Percentiles rank a stretch among this genome's conserved stretches.
phyloP scores from a whole-genome alignment of 176 grass and related monocot genomes.

The Eleusine coracana region DNA sequence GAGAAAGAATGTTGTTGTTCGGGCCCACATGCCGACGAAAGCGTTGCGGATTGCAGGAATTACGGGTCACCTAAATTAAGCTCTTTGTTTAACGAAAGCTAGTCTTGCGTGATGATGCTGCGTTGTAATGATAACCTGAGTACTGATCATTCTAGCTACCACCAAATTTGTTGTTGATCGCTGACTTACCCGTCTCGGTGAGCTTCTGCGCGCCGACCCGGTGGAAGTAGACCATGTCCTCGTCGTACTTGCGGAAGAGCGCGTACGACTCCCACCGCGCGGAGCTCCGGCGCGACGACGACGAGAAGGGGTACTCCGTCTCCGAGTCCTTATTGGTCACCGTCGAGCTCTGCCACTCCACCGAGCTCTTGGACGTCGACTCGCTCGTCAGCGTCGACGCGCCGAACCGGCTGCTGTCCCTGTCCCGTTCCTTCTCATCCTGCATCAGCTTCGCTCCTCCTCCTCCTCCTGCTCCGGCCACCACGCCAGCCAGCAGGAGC shows the following conservation, averaged over 20 bases:
- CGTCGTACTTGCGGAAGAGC: conserved; percentile 87
- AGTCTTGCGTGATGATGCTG: conserved; percentile 33
- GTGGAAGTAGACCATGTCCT: conserved; percentile 95
- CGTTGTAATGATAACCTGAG: conserved; percentile 29
- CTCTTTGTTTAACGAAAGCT: conserved; percentile 21
- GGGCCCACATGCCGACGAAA: conserved; percentile 49
- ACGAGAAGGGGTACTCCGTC: conserved; percentile 86
- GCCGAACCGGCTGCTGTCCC: conserved; percentile 48
- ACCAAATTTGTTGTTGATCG: not conserved
- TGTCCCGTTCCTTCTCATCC: not conserved
- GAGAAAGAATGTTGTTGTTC: not conserved
- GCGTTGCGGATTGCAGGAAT: conserved; percentile 28
- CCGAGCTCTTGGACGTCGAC: conserved; percentile 96
- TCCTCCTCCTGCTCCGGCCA: conserved; percentile 8
- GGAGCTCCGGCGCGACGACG: conserved; percentile 88
- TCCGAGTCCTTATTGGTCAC: conserved; percentile 86
- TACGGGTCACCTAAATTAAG: not conserved
- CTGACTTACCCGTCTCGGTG: conserved; percentile 72
- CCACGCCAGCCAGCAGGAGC: conserved; percentile 30
- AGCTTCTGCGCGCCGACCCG: conserved; percentile 84
- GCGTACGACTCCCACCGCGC: conserved; percentile 89
- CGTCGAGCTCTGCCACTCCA: conserved; percentile 87
- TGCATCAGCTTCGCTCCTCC: not conserved
- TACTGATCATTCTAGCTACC: not conserved
- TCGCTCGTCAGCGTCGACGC: conserved; percentile 70